Conservation (phyloP, 2,329 filamentous ascomycete genomes). For the Paraphaeosphaeria minitans region DNA sequence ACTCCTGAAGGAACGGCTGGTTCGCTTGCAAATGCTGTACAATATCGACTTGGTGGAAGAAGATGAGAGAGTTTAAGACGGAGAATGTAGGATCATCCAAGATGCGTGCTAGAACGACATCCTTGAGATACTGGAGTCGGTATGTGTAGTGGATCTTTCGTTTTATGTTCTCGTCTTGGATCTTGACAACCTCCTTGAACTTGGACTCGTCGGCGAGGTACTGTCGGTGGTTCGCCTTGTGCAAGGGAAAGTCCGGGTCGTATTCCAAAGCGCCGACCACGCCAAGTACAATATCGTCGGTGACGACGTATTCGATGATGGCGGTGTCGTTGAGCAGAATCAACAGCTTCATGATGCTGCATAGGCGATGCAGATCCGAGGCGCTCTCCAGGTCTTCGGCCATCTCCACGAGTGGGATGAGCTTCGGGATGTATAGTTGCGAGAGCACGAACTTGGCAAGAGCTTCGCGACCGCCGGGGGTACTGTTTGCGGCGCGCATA, state of each 20-base stretch:
- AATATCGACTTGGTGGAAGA: slow-evolving; percentile 99
- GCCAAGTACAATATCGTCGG: slow-evolving; percentile 84
- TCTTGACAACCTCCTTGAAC: slow-evolving; percentile 95
- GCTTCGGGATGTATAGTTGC: slow-evolving; percentile 84
- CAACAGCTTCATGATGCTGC: slow-evolving; percentile 97
- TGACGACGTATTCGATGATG: slow-evolving; percentile 93
- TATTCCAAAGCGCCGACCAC: slow-evolving; percentile 97
- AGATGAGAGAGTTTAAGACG: slow-evolving; percentile 95
- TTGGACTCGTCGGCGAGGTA: slow-evolving; percentile 87
- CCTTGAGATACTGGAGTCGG: slow-evolving; percentile 93
- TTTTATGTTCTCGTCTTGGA: slow-evolving; percentile 79
- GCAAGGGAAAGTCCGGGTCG: slow-evolving; percentile 94
- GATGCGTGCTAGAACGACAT: slow-evolving; percentile 95
- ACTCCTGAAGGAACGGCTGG: slow-evolving; percentile 74
- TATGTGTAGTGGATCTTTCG: slow-evolving; percentile 97
- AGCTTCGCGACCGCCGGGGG: slow-evolving; percentile 78
- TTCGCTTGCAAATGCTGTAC: slow-evolving; percentile 92
- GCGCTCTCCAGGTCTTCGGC: slow-evolving; percentile 92
- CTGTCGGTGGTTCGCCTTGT: slow-evolving; percentile 95
- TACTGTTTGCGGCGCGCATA: slow-evolving; percentile 78
- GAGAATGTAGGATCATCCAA: slow-evolving; percentile 97
- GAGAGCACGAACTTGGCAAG: slow-evolving; percentile 84
- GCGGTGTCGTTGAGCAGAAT: slow-evolving; percentile 93
- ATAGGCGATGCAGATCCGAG: slow-evolving; percentile 83
- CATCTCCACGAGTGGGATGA: slow-evolving; percentile 83